Evolutionary conservation across 345 rosid species (phyloP), one percentile per base, ranked within the genome.

Genomic region (Camelina hispida): DNA sequence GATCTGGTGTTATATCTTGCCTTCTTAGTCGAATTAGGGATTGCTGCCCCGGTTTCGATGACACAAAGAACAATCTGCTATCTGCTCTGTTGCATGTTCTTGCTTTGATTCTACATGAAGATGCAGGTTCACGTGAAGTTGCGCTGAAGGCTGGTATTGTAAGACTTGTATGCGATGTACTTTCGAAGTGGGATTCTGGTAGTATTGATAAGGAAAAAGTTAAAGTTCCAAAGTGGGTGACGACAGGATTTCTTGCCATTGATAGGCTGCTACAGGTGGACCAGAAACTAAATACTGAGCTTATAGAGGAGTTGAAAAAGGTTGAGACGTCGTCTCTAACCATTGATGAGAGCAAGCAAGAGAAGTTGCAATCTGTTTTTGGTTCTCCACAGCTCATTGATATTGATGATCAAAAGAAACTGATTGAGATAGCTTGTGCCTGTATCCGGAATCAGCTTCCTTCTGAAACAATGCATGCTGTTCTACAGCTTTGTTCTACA

Each of bases 401-500:
- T 77, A 51, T 79, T 60, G 81, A 79, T 48, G 92, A 86, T 60
- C 95, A 88, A 82, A 87, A 88, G 84, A 88, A 83, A 73, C 87
- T 94, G 73, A 83, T 91, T 79, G 93, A 87, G 88, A 94, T 90
- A 83, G 85, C 93, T 75, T 94, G 97, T 85, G 80, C 81, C 75
- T 94, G 91, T 76, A 87, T 90, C 72, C 83, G 70, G 76, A 86
- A 77, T 66, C 95, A 84, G 72, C 85, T 94, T 75, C 92, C 98
- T 40, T 90, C 96, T 44, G 97, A 91, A 82, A 85, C 89, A 12
- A 94, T 87, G 88, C 98, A 91, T 81, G 98, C 97, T 79, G 87
- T 88, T 65, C 82, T 94, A 78, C 96, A 91, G 84, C 85, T 94
- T 12, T 94, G 93, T 53, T 85, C 96, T 56, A 90, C 95, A 59